Conservation (phyloP, 441 rosid species). For the Adansonia gregorii region DNA sequence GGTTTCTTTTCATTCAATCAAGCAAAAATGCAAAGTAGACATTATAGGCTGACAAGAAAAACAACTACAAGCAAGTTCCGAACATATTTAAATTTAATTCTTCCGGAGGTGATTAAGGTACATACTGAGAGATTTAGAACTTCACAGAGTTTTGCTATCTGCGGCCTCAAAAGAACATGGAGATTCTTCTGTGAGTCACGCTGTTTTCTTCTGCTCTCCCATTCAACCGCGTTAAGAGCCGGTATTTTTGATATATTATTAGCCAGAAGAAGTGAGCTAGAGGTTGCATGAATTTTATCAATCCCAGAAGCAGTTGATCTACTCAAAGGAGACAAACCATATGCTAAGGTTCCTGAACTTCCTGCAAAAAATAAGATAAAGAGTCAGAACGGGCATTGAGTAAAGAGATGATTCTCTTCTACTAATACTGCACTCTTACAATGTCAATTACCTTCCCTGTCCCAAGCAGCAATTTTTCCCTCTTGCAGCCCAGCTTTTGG, state of each 20-base stretch:
- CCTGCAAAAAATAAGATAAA: slow-evolving; percentile 35
- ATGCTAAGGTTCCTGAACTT: slow-evolving; percentile 34
- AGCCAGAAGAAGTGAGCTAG: slow-evolving; percentile 31
- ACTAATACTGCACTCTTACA: background rate
- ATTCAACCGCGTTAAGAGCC: slow-evolving; percentile 40
- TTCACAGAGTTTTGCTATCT: slow-evolving; percentile 65
- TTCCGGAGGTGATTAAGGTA: slow-evolving; percentile 32
- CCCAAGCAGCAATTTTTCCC: slow-evolving; percentile 34
- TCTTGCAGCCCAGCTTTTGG: slow-evolving; percentile 28
- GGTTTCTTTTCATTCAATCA: background rate
- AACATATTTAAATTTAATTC: slow-evolving; percentile 27
- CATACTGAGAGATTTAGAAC: slow-evolving; percentile 69
- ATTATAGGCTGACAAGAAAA: background rate
- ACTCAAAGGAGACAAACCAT: slow-evolving; percentile 32
- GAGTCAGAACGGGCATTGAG: background rate
- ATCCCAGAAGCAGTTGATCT: slow-evolving; percentile 29
- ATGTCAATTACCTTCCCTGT: slow-evolving; percentile 48
- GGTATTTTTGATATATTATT: slow-evolving; percentile 39
- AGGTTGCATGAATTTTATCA: slow-evolving; percentile 25
- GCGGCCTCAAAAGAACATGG: slow-evolving; percentile 59
- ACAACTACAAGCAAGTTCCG: background rate
- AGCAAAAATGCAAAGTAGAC: background rate
- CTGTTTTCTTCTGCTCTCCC: slow-evolving; percentile 38
- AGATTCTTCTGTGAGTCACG: slow-evolving; percentile 63
- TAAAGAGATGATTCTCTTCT: slow-evolving; percentile 5